These are phyloP conservation scores for Chenopodium suecicum DNA, from an alignment of 148 eudicot species.

Conservation along the genomic window DNA sequence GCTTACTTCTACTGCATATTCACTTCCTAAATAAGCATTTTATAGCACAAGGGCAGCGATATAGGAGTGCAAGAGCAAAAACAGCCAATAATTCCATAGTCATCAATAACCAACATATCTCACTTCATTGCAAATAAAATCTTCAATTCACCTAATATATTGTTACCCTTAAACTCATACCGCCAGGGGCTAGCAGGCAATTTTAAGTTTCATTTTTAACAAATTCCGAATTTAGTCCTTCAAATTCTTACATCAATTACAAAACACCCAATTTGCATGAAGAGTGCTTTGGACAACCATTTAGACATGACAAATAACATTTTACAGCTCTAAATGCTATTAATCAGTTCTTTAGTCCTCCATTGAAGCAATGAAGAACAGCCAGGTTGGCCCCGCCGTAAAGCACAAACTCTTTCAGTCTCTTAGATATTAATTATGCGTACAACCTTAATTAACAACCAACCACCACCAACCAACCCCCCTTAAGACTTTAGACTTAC, in stretches of 20 bases:
- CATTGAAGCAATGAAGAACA: no score
- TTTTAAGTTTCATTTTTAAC: neutral
- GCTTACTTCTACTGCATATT: neutral
- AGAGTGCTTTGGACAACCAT: neutral
- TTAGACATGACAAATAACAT: no score
- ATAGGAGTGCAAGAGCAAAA: neutral
- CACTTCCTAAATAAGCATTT: neutral
- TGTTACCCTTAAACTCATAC: neutral
- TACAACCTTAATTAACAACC: neutral
- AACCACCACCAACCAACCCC: neutral
- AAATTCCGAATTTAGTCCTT: neutral
- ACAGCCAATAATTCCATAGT: neutral
- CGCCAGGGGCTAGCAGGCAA: neutral
- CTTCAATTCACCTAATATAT: neutral
- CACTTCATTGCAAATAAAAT: neutral
- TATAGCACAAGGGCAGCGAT: no score
- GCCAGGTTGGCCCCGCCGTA: no score
- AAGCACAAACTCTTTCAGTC: no score
- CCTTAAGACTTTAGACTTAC: neutral
- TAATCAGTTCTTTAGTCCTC: no score
- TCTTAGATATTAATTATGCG: neutral
- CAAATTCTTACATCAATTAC: neutral
- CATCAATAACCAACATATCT: neutral
- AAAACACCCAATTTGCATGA: neutral
- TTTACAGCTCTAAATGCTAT: neutral